Conservation (phyloP, 257 asterid species). For the Rubia yunnanensis region DNA sequence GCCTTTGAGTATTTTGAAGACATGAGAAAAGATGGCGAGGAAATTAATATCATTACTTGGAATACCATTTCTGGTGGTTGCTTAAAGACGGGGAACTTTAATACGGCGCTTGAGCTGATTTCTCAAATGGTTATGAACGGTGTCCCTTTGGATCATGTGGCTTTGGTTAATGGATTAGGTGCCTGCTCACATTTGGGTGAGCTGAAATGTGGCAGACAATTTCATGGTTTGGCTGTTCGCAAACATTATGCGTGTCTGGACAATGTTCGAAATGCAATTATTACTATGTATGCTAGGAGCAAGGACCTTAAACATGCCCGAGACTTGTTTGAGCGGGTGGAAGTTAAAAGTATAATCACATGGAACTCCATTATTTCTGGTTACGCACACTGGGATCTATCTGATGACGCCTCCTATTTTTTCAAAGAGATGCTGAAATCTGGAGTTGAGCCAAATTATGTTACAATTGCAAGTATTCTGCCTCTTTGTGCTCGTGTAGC, state of each 20-base stretch:
- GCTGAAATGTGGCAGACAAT: conserved; percentile 52
- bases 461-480: conserved; percentile 69
- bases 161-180: conserved; percentile 61
- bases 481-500: conserved; percentile 84
- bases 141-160: conserved; percentile 49
- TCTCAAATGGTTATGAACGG: conserved; percentile 40
- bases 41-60: conserved; percentile 48
- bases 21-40: conserved; percentile 40
- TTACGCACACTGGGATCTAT: conserved; percentile 41
- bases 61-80: conserved; percentile 73
- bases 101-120: conserved; percentile 47
- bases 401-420: conserved; percentile 59
- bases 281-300: conserved; percentile 72
- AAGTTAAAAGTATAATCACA: conserved; percentile 37
- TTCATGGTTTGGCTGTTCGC: conserved; percentile 70
- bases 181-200: conserved; percentile 68
- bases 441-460: conserved; percentile 53
- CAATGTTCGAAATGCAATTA: conserved; percentile 55
- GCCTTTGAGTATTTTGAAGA: conserved; percentile 59
- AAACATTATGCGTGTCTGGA: conserved; percentile 30
- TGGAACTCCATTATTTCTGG: conserved; percentile 92
- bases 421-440: conserved; percentile 53
- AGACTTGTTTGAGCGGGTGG: conserved; percentile 38
- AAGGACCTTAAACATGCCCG: conserved; percentile 53
- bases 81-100: conserved; percentile 46